Percentiles rank a stretch among this genome's conserved stretches.
Conservation (phyloP, 768 basidiomycete species). For the Lanmaoa pseudosensibilis region DNA sequence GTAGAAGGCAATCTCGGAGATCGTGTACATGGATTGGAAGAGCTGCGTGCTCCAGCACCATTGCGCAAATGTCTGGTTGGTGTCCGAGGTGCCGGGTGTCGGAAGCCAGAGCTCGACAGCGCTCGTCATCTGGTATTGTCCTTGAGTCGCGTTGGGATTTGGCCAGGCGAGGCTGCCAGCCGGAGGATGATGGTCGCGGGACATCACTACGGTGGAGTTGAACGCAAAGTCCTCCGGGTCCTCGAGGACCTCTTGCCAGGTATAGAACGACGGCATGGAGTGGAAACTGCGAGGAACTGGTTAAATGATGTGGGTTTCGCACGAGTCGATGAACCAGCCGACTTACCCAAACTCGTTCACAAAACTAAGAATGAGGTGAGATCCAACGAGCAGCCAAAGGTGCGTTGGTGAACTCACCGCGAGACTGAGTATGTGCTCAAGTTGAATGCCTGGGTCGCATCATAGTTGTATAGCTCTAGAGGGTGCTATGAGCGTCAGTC, state of each 20-base stretch:
- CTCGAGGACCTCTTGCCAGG: conserved; percentile 55
- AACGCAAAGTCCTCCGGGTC: conserved; percentile 54
- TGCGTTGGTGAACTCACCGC: conserved; percentile 31
- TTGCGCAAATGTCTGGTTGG: too few species aligned
- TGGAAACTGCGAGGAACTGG: conserved; percentile 44
- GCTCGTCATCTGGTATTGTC: too few species aligned
- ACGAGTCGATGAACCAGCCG: background rate
- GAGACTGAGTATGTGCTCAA: conserved; percentile 53
- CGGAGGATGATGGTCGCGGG: conserved; percentile 57
- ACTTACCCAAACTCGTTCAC: conserved; percentile 59
- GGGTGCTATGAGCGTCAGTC: background rate
- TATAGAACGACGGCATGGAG: conserved; percentile 63
- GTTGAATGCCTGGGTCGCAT: conserved; percentile 51
- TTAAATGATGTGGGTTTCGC: background rate
- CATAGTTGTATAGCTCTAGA: conserved; percentile 58
- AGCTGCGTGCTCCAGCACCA: too few species aligned
- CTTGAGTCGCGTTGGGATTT: too few species aligned
- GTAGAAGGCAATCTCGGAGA: conserved; percentile 32
- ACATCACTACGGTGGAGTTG: conserved; percentile 56
- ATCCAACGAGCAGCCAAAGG: background rate
- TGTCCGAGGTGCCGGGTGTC: too few species aligned
- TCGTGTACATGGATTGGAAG: too few species aligned
- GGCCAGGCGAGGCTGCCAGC: conserved; percentile 49
- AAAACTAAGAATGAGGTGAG: conserved; percentile 36
- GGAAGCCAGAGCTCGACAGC: too few species aligned